Evolutionary conservation across 805 yeast genomes (phyloP), one percentile per base, ranked within the genome.

Genomic region (Saturnispora kantuleensis): DNA sequence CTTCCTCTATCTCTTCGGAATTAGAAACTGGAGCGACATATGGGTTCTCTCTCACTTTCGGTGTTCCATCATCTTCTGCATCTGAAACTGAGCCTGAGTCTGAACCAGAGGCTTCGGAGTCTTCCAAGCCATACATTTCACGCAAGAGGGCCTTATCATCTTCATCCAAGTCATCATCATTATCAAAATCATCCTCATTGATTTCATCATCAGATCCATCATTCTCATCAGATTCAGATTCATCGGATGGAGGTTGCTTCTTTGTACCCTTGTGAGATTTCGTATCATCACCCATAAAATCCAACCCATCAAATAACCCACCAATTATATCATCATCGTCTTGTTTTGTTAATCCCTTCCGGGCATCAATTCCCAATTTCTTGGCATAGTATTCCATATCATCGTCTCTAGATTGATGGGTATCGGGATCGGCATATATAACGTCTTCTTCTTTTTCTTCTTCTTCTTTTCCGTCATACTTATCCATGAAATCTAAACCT

Each of bases 381-480:
- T 83, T 83, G 4, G 96, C 90, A 59, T 87, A 89, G 56, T 81
- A 86, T 37, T 72, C 76, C 64, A 84, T 81, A 42, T 89, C 95
- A 46, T 76, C 79, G 47, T 86, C 51, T 39, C 28, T 28, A 13
- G 28, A 26, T 17, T 40, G 46, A 3, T 37, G 38, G 10, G 41
- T 44, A n/a, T 46, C 47, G 8, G 47, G 35, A n/a, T 42, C 42
- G 1, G 39, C 42, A 13, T 38, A 36, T 8, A 31, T 39, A 18
- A 38, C 34, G 9, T 31, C 39, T 2, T 10, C n/a, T 3, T 35
- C 36, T 2, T 10, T 10, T 3, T 35, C 36, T 4, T 42, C 35
- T n/a, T 38, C 39, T 13, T 68, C 69, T 41, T 70, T 21, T 11
- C 17, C 17, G 6, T 16, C 18, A 26, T 37, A 37, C 4, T 15